These are phyloP conservation scores for Entomortierella chlamydospora DNA, from an alignment of 192 early-diverging fungal genomes.

Conservation along the genomic window DNA sequence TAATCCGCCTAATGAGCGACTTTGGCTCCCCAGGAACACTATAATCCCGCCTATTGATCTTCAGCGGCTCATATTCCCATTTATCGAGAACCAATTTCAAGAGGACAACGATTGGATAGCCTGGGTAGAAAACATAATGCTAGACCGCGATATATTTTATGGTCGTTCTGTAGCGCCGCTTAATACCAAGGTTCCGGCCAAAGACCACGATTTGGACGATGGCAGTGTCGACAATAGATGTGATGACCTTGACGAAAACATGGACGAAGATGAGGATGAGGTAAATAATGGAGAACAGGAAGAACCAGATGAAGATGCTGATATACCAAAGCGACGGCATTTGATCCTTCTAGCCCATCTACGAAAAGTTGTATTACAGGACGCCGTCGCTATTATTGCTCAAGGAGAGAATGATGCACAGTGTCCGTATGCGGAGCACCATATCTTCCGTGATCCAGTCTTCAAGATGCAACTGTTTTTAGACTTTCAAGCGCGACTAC, in stretches of 20 bases:
- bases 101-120: too few relatives aligned
- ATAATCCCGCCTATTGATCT: neutral
- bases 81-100: neutral
- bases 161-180: neutral
- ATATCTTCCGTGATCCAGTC: neutral
- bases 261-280: too few relatives aligned
- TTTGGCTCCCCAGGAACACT: neutral
- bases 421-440: neutral
- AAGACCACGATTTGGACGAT: too few relatives aligned
- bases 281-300: too few relatives aligned
- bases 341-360: neutral
- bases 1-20: neutral
- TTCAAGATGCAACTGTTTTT: neutral
- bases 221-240: too few relatives aligned
- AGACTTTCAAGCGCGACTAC: neutral
- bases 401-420: neutral
- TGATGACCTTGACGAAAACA: too few relatives aligned
- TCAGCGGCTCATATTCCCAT: neutral
- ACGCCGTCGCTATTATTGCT: neutral
- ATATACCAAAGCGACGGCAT: neutral
- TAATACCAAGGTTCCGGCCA: too few relatives aligned
- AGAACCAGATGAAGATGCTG: neutral
- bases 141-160: neutral
- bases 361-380: neutral
- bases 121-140: conserved; percentile 3